Evolutionary conservation across 2,329 filamentous ascomycete species (phyloP), one percentile per base, ranked within the genome.

Genomic region (Ophiosphaerella narmari): DNA sequence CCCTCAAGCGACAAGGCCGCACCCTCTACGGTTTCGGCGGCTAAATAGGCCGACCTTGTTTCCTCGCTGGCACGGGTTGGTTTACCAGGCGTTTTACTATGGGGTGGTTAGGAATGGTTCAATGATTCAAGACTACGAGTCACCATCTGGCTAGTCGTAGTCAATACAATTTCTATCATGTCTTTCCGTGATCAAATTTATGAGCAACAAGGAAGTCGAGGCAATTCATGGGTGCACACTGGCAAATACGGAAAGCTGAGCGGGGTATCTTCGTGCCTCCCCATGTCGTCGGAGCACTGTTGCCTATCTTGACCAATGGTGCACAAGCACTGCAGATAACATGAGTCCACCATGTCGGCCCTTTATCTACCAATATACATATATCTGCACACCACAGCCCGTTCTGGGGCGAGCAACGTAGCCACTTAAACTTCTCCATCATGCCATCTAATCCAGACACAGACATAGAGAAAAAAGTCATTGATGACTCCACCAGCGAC

Each of bases 1-100:
- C 81, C 48, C 76, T 84, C 60, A 84, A 86, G 80, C 78, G 84
- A 71, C 84, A 86, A 76, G 84, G 84, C 71, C 82, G 88, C 57
- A 77, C 89, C 74, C 87, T 92, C 62, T 93, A 92, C 82, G 89
- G 89, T 81, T 92, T 92, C 83, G 89, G 89, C 83, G 89, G 89
- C 84, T 93, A 89, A 86, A 69, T 70, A 43, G 50, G 49, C 60
- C 60, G 43, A 31, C 32, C 33, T 36, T 43, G 11, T 43, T 13
- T 34, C 18, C 18, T 40, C 32, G 35, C 41, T 16, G 57, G 62
- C 54, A 63, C 52, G 62, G 64, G 54, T 62, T 67, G 52, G 60
- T 59, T 63, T 63, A 59, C 46, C 52, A 55, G 65, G 67, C 67
- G 67, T 71, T 70, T 47, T 60, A 48, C 60, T 54, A 60, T 54